phyloP scores from a whole-genome alignment of 805 yeast species.

The Candida ipomoeae region DNA sequence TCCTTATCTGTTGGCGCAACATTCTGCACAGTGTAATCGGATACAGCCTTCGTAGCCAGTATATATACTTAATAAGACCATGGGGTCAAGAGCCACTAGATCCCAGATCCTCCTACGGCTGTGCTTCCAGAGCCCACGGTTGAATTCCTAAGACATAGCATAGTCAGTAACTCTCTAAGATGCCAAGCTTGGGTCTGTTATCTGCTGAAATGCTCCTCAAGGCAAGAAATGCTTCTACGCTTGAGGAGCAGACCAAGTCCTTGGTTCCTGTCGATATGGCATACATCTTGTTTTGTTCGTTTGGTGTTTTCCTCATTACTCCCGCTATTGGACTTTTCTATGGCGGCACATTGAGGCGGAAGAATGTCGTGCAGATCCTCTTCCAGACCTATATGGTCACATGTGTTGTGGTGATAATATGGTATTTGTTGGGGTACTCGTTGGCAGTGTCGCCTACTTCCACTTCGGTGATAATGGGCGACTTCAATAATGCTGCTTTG shows the following conservation, averaged over 20 bases:
- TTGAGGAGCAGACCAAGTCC: conserved; percentile 35
- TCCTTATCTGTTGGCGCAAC: conserved; percentile 3
- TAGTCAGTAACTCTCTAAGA: not conserved
- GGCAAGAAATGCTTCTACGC: conserved; percentile 6
- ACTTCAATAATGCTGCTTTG: conserved; percentile 38
- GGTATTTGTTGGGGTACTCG: conserved; percentile 47
- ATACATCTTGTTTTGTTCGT: conserved; percentile 44
- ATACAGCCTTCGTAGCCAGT: not conserved
- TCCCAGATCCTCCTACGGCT: too few species aligned
- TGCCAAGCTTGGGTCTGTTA: conserved; percentile 4
- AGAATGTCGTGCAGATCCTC: conserved; percentile 40
- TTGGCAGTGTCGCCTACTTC: conserved; percentile 37
- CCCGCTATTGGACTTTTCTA: conserved; percentile 46
- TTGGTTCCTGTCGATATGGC: conserved; percentile 46
- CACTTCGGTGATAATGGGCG: conserved; percentile 28
- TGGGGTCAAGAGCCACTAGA: not conserved
- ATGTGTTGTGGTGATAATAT: conserved; percentile 32
- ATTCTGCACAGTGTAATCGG: not conserved
- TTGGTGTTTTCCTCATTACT: conserved; percentile 46
- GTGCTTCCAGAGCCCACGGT: not conserved
- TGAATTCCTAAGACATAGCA: not conserved
- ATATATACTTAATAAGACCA: not conserved
- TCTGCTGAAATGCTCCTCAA: conserved; percentile 2
- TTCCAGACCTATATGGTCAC: conserved; percentile 45
- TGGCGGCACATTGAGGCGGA: conserved; percentile 40